A percentile compares a stretch with the other conserved stretches of the same genome.
Evolutionary conservation across 1,284 basidiomycete species (phyloP).

Genomic region (Exsudoporus floridanus): DNA sequence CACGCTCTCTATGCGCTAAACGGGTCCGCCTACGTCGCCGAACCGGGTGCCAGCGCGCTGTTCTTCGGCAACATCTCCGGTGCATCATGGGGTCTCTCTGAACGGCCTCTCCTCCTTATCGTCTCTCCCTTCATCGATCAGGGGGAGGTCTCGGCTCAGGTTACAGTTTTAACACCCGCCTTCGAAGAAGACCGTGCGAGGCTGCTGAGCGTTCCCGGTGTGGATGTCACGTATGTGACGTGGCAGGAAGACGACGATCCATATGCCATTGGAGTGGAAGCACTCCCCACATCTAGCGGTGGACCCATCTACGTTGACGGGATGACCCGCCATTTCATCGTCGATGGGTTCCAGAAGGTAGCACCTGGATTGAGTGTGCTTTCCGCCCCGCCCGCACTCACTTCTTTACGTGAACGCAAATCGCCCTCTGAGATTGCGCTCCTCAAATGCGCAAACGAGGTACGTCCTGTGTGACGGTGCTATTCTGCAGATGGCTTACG

Average conservation of each 20-base stretch:
- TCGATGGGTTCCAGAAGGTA: conserved; percentile 57
- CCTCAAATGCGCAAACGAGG: conserved; percentile 79
- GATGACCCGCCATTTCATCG: conserved; percentile 57
- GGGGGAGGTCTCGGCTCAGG: conserved; percentile 38
- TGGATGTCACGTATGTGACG: conserved; percentile 51
- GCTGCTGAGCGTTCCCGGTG: conserved; percentile 51
- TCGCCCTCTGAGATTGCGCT: conserved; percentile 68
- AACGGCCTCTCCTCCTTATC: conserved; percentile 74
- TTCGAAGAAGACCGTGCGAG: conserved; percentile 77
- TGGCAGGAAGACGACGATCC: conserved; percentile 79
- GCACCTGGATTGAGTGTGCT: conserved; percentile 41
- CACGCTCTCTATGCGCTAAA: conserved; percentile 47
- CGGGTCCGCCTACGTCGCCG: conserved; percentile 67
- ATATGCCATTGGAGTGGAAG: conserved; percentile 52
- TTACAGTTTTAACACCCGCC: conserved; percentile 70
- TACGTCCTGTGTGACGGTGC: conserved; percentile 32
- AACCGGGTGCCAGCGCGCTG: conserved; percentile 69
- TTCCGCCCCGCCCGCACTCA: conserved; percentile 56
- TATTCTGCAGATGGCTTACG: conserved; percentile 5
- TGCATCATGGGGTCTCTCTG: conserved; percentile 66
- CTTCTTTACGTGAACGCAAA: conserved; percentile 70
- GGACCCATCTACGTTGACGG: conserved; percentile 62
- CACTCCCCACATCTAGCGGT: conserved; percentile 36
- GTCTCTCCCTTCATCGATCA: conserved; percentile 46
- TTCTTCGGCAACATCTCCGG: conserved; percentile 74